phyloP scores from a whole-genome alignment of 2,329 filamentous ascomycete species.

The Trichophyton benhamiae region DNA sequence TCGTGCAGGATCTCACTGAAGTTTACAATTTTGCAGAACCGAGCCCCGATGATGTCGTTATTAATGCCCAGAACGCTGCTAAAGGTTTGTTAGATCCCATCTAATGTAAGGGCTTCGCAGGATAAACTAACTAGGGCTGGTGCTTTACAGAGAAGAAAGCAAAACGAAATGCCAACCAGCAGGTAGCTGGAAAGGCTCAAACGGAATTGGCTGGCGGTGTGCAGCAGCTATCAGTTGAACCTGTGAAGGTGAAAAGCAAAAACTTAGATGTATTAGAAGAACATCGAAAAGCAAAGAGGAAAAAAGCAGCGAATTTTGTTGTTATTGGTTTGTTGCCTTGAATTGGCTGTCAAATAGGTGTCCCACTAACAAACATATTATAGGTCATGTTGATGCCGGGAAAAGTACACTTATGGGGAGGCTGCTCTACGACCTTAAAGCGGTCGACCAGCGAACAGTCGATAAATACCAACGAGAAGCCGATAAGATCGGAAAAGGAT shows the following conservation, averaged over 20 bases:
- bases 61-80: conserved; percentile 61
- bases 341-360: not conserved
- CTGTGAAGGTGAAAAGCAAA: conserved; percentile 52
- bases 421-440: conserved; percentile 75
- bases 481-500: conserved; percentile 82
- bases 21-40: conserved; percentile 60
- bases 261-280: conserved; percentile 76
- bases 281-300: conserved; percentile 60
- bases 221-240: conserved; percentile 38
- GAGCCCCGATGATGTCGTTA: conserved; percentile 82
- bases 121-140: conserved; percentile 22
- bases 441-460: conserved; percentile 75
- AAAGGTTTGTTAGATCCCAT: conserved; percentile 57
- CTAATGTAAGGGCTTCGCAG: not conserved
- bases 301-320: conserved; percentile 78
- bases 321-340: conserved; percentile 56
- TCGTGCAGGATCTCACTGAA: conserved; percentile 32
- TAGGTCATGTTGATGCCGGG: conserved; percentile 90
- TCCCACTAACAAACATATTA: not conserved
- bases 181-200: conserved; percentile 27
- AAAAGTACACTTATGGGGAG: conserved; percentile 97
- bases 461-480: conserved; percentile 83
- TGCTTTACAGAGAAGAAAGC: conserved; percentile 33
- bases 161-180: conserved; percentile 28
- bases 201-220: conserved; percentile 38